phyloP scores from a whole-genome alignment of 148 eudicot species.

The Vaccinium myrtillus region DNA sequence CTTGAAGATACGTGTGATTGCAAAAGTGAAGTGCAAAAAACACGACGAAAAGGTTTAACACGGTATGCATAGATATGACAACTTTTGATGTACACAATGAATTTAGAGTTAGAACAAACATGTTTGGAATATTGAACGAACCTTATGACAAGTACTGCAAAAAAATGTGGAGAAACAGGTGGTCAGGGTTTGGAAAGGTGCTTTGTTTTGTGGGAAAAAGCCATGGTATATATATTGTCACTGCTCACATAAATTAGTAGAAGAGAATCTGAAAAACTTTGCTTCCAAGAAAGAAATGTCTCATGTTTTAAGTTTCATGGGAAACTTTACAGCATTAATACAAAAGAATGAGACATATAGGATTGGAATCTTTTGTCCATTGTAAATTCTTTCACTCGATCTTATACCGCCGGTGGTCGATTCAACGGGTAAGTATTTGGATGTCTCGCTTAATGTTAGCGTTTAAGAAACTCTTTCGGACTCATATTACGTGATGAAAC shows the following conservation, averaged over 20 bases:
- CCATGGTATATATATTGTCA: neutral
- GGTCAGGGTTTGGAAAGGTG: neutral
- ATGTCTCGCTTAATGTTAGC: no score
- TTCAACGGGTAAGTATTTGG: no score
- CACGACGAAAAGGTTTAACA: neutral
- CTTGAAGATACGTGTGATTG: neutral
- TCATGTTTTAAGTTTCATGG: neutral
- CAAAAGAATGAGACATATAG: no score
- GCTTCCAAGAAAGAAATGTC: neutral
- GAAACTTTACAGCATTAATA: neutral
- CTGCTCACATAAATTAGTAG: neutral
- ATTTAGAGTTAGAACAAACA: neutral
- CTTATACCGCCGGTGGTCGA: no score
- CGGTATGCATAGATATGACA: neutral
- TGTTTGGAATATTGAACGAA: neutral
- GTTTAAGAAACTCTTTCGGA: no score
- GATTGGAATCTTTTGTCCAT: no score
- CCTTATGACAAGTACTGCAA: neutral
- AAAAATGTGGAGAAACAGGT: neutral
- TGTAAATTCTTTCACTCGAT: no score
- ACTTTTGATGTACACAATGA: neutral
- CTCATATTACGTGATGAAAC: no score
- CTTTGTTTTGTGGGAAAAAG: neutral
- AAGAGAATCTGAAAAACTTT: conserved; percentile 2
- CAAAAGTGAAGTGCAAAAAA: neutral